A percentile compares a stretch with the other conserved stretches of the same genome.
Conservation (phyloP, 2,329 filamentous ascomycete genomes). For the Pleochaeta shiraiana region DNA sequence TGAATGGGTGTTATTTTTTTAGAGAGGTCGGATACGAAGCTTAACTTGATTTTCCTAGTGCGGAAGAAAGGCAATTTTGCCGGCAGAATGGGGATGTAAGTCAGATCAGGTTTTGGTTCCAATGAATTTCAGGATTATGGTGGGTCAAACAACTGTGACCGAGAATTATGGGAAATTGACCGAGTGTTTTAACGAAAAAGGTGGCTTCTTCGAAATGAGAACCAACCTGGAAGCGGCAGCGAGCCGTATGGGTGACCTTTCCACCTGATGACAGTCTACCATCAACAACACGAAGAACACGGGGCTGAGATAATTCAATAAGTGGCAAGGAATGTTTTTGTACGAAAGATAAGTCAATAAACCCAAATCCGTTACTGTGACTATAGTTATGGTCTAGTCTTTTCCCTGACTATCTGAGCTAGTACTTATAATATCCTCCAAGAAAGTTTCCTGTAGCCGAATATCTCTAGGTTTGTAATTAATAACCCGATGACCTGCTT, state of each 20-base stretch:
- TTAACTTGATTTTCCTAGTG: no score
- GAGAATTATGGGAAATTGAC: not conserved
- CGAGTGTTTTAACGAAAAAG: not conserved
- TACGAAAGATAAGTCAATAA: not conserved
- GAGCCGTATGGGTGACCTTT: not conserved
- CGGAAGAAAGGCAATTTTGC: not conserved
- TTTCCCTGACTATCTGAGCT: no score
- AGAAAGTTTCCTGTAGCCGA: no score
- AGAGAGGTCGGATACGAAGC: no score
- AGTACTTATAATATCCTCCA: no score
- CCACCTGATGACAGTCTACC: not conserved
- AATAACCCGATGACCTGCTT: not conserved
- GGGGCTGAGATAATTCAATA: not conserved
- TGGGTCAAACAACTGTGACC: not conserved
- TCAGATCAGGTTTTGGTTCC: not conserved
- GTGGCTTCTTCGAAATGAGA: not conserved
- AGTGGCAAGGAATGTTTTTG: not conserved
- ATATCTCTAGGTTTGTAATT: not conserved
- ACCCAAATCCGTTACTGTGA: slow-evolving; percentile 2
- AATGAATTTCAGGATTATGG: not conserved
- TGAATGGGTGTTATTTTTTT: no score
- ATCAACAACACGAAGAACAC: not conserved
- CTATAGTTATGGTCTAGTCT: not conserved
- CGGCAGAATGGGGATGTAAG: not conserved
- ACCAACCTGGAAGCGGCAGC: not conserved